These are phyloP conservation scores for Saturnispora hagleri DNA, from an alignment of 805 yeast genomes.

Conservation along the genomic window DNA sequence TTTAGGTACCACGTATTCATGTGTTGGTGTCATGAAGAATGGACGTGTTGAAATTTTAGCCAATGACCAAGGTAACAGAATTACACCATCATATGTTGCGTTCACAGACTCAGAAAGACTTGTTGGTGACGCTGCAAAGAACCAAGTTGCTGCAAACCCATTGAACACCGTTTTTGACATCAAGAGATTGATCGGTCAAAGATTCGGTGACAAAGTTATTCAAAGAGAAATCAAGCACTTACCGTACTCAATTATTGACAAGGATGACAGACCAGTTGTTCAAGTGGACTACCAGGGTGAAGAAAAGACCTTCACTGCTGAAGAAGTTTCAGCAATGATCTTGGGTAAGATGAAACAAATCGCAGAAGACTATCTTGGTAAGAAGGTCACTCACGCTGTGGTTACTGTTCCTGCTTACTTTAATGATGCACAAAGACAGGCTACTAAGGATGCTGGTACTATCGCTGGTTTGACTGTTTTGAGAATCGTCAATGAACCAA, in stretches of 20 bases:
- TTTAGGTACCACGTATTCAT: constrained; percentile 95
- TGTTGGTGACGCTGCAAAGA: constrained; percentile 97
- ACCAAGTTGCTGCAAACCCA: constrained; percentile 97
- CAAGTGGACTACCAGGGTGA: constrained; percentile 87
- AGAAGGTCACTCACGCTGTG: constrained; percentile 78
- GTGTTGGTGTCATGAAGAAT: constrained; percentile 68
- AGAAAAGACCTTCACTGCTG: constrained; percentile 79
- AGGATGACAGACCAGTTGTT: constrained; percentile 79
- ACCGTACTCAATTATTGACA: constrained; percentile 75
- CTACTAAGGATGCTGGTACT: constrained; percentile 88
- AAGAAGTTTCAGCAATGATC: constrained; percentile 91
- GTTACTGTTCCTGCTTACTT: constrained; percentile 91
- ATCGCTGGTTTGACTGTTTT: constrained; percentile 84
- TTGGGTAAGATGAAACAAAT: constrained; percentile 85
- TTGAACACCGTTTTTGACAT: constrained; percentile 90
- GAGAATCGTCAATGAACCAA: constrained; percentile 89
- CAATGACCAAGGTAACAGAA: constrained; percentile 97
- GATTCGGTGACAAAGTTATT: constrained; percentile 72
- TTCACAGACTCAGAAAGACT: constrained; percentile 93
- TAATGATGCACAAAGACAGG: constrained; percentile 91
- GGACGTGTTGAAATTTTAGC: constrained; percentile 86
- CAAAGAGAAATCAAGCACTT: constrained; percentile 75
- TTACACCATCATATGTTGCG: constrained; percentile 94
- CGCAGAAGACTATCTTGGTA: constrained; percentile 86
- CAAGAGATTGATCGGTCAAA: constrained; percentile 86